Percentiles rank a stretch among this genome's conserved stretches.
phyloP scores from a whole-genome alignment of 257 asterid species.

The Primulina tabacum region DNA sequence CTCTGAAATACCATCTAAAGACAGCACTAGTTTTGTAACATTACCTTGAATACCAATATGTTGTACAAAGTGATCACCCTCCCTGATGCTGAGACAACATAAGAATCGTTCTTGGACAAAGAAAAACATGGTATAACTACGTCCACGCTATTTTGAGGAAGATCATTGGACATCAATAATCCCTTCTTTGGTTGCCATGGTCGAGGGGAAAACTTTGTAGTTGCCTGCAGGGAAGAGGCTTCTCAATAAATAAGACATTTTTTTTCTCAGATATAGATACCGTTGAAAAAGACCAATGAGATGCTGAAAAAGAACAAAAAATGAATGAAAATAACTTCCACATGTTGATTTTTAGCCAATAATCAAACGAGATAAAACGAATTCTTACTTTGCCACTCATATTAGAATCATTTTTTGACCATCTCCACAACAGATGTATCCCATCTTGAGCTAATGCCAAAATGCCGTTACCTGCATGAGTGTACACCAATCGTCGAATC shows the following conservation, averaged over 20 bases:
- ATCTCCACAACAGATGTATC: conserved; percentile 66
- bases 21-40: not conserved
- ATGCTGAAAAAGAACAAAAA: not conserved
- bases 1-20: not conserved
- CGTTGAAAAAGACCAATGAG: not conserved
- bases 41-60: conserved; percentile 51
- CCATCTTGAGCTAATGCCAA: conserved; percentile 70
- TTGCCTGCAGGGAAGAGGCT: conserved; percentile 42
- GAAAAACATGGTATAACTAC: conserved; percentile 47
- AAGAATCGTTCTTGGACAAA: conserved; percentile 60
- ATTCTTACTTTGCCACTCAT: conserved; percentile 38
- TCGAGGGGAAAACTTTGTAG: conserved; percentile 48
- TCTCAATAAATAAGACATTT: not conserved
- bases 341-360: not conserved
- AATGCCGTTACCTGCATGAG: conserved; percentile 58
- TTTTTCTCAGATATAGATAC: too few relatives aligned
- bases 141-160: conserved; percentile 28
- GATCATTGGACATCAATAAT: conserved; percentile 42
- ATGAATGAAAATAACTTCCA: not conserved
- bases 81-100: conserved; percentile 61
- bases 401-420: conserved; percentile 37
- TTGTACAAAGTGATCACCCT: conserved; percentile 51
- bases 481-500: conserved; percentile 70
- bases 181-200: conserved; percentile 53
- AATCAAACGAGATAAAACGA: too few relatives aligned